A percentile compares a stretch with the other conserved stretches of the same genome.
phyloP scores from a whole-genome alignment of 495 filamentous ascomycete species.

The Thermochaetoides thermophila region DNA sequence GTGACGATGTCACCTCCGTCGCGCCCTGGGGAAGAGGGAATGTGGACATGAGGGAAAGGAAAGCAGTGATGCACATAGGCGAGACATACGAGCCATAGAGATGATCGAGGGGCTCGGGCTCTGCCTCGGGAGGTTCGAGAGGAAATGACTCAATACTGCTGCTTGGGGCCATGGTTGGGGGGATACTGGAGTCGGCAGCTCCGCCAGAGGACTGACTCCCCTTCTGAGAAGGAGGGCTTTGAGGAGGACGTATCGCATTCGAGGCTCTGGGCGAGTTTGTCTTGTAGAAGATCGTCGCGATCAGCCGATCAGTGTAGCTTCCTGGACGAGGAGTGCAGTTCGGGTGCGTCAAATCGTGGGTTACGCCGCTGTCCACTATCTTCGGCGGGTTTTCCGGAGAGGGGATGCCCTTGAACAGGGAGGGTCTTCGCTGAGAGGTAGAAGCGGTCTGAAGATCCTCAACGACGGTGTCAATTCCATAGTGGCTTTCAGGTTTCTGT shows the following conservation, averaged over 20 bases:
- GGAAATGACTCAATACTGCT: constrained; percentile 54
- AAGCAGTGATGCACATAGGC: constrained; percentile 67
- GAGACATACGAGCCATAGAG: constrained; percentile 65
- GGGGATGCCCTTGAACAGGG: constrained; percentile 37
- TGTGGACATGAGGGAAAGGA: constrained; percentile 59
- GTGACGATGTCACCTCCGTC: constrained; percentile 46
- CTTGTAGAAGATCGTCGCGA: constrained; percentile 61
- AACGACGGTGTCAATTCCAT: constrained; percentile 40
- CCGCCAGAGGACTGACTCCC: constrained; percentile 12
- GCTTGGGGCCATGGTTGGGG: constrained; percentile 45
- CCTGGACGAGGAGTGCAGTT: constrained; percentile 37
- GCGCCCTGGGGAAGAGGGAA: constrained; percentile 42
- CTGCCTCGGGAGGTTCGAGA: constrained; percentile 51
- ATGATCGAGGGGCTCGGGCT: constrained; percentile 51
- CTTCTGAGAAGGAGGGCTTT: constrained; percentile 12
- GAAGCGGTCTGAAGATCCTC: constrained; percentile 27
- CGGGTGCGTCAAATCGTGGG: constrained; percentile 40
- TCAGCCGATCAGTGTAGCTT: constrained; percentile 27
- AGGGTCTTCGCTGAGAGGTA: constrained; percentile 23
- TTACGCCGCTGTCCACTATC: constrained; percentile 41
- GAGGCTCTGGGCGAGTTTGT: constrained; percentile 22
- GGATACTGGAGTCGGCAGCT: constrained; percentile 27
- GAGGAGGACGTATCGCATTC: constrained; percentile 20
- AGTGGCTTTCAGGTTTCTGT: constrained; percentile 32
- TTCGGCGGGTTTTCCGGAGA: constrained; percentile 34